Percentiles rank a stretch among this genome's conserved stretches.
phyloP scores from a whole-genome alignment of 2,329 filamentous ascomycete genomes.

The Colletotrichum horii region DNA sequence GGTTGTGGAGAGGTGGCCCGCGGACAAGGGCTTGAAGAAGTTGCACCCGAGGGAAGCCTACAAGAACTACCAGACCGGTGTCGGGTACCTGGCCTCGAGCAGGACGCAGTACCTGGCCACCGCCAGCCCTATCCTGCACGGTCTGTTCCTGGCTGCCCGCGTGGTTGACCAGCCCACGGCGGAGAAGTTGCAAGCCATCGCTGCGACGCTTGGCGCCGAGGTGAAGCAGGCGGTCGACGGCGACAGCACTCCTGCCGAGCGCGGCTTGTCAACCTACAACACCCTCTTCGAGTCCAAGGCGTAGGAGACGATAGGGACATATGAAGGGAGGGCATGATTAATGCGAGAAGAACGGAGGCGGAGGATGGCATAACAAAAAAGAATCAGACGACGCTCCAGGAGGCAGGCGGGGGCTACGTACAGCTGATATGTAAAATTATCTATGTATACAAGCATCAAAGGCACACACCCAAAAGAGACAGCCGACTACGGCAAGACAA shows the following conservation, averaged over 20 bases:
- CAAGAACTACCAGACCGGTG: slow-evolving; percentile 11
- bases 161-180: slow-evolving; percentile 42
- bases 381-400: slow-evolving; percentile 5
- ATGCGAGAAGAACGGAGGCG: background rate
- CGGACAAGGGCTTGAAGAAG: slow-evolving; percentile 36
- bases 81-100: slow-evolving; percentile 33
- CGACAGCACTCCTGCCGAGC: background rate
- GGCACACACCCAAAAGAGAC: slow-evolving; percentile 2
- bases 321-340: background rate
- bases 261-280: slow-evolving; percentile 27
- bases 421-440: slow-evolving; percentile 23
- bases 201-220: slow-evolving; percentile 40
- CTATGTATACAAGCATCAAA: slow-evolving; percentile 22
- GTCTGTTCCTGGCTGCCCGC: slow-evolving; percentile 49
- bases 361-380: background rate
- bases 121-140: slow-evolving; percentile 41
- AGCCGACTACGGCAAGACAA: slow-evolving; percentile 74
- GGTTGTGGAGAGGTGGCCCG: slow-evolving; percentile 47
- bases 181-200: slow-evolving; percentile 42
- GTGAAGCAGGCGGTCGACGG: slow-evolving; percentile 34
- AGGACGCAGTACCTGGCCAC: slow-evolving; percentile 39
- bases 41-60: slow-evolving; percentile 40
- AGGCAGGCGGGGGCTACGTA: slow-evolving; percentile 19
- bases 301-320: background rate
- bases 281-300: background rate